A percentile compares a stretch with the other conserved stretches of the same genome.
Evolutionary conservation across 768 basidiomycete genomes (phyloP).

Genomic region (Omphalotus guepiniiformis): DNA sequence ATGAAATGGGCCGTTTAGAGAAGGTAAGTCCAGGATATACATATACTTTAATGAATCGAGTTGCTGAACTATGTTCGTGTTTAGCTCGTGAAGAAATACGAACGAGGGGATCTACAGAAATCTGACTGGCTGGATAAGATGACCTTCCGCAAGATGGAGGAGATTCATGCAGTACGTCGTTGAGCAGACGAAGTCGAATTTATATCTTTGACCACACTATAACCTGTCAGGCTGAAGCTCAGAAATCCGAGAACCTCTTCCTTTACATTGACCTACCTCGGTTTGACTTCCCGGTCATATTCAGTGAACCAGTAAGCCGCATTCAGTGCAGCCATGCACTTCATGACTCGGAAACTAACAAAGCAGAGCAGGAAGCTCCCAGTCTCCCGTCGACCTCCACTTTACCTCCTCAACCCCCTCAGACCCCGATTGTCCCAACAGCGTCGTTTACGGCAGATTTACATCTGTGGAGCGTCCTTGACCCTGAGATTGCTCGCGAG

Average conservation of each 20-base stretch:
- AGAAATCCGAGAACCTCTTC: conserved; percentile 91
- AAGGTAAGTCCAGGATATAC: too few relatives aligned
- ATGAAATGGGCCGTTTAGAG: conserved; percentile 95
- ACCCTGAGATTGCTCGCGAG: conserved; percentile 87
- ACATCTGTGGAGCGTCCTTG: conserved; percentile 82
- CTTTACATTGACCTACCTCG: conserved; percentile 94
- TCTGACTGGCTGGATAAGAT: conserved; percentile 95
- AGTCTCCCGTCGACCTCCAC: conserved; percentile 36
- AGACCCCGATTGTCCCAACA: conserved; percentile 37
- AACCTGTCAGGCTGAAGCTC: conserved; percentile 68
- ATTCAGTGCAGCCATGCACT: too few relatives aligned
- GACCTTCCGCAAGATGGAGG: conserved; percentile 92
- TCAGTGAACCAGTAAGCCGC: conserved; percentile 87
- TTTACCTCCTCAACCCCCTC: conserved; percentile 36
- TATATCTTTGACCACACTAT: background rate
- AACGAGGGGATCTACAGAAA: conserved; percentile 88
- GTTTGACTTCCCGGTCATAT: conserved; percentile 97
- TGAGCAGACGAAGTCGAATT: background rate
- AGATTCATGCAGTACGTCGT: conserved; percentile 77
- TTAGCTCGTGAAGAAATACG: conserved; percentile 95
- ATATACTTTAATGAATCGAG: too few relatives aligned
- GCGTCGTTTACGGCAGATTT: conserved; percentile 55
- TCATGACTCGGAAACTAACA: conserved; percentile 7
- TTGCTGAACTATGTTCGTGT: too few relatives aligned
- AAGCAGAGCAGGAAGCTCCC: too few relatives aligned